These are phyloP conservation scores for Plasmodium reichenowi DNA, from an alignment of 169 alveolate species.

Conservation along the genomic window DNA sequence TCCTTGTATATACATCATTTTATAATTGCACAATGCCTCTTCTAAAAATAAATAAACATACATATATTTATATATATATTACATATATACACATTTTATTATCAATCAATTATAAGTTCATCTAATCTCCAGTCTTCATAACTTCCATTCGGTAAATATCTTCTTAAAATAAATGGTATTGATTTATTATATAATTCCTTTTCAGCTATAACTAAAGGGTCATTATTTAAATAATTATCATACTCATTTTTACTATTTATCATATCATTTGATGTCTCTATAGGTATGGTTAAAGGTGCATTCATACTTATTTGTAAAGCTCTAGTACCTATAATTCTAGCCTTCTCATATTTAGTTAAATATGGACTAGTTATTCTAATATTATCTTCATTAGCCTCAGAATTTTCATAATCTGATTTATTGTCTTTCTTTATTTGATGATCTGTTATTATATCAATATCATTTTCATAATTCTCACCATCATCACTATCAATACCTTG, in stretches of 20 bases:
- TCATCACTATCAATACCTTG: constrained; percentile 87
- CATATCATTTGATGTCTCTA: constrained; percentile 83
- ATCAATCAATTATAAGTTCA: constrained; percentile 93
- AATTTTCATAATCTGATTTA: constrained; percentile 85
- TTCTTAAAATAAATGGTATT: constrained; percentile 98
- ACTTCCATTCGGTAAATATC: constrained; percentile 99
- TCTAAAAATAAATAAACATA: too few relatives aligned
- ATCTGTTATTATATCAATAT: constrained; percentile 84
- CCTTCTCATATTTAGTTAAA: constrained; percentile 98
- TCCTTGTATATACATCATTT: too few relatives aligned
- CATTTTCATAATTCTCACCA: constrained; percentile 86
- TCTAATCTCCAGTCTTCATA: constrained; percentile 98
- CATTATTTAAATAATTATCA: constrained; percentile 93
- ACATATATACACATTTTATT: too few relatives aligned
- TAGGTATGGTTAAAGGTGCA: constrained; percentile 97
- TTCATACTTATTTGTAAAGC: constrained; percentile 98
- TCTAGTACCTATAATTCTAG: constrained; percentile 99
- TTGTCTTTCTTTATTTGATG: constrained; percentile 78
- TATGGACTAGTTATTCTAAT: constrained; percentile 93
- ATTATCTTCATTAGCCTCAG: constrained; percentile 83
- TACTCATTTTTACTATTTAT: constrained; percentile 84
- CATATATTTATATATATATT: too few relatives aligned
- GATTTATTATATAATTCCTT: constrained; percentile 97
- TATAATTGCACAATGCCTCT: too few relatives aligned
- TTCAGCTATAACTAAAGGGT: constrained; percentile 98